A percentile compares a stretch with the other conserved stretches of the same genome.
phyloP scores from a whole-genome alignment of 2,329 filamentous ascomycete genomes.

The Lachnellula arida region DNA sequence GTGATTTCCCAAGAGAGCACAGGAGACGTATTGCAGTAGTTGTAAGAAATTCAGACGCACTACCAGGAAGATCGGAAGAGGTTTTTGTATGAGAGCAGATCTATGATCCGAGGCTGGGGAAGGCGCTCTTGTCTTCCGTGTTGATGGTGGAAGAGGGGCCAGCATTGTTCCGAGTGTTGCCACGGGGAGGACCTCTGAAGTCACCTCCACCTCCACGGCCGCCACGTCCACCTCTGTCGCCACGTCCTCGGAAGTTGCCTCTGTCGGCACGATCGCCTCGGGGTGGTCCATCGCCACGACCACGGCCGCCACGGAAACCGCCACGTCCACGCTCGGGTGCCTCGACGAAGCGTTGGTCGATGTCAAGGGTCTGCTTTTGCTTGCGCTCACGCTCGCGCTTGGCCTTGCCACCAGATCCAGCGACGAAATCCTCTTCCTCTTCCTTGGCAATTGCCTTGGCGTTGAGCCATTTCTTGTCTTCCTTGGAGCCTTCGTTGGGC shows the following conservation, averaged over 20 bases:
- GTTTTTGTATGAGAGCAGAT: constrained; percentile 12
- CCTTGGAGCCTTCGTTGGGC: constrained; percentile 85
- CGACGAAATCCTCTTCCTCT: constrained; percentile 70
- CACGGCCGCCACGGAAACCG: constrained; percentile 40
- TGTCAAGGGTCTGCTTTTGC: constrained; percentile 84
- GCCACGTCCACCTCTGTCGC: constrained; percentile 39
- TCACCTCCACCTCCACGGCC: constrained; percentile 36
- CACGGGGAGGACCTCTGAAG: constrained; percentile 36
- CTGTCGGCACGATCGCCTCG: constrained; percentile 47
- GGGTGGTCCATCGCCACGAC: constrained; percentile 47
- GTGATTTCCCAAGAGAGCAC: constrained; percentile 1
- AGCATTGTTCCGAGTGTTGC: constrained; percentile 35
- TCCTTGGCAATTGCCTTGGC: constrained; percentile 69
- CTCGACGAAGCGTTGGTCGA: constrained; percentile 80
- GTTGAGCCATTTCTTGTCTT: constrained; percentile 87
- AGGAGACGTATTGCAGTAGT: constrained; percentile 10
- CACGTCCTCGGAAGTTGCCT: constrained; percentile 35
- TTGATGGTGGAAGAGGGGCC: constrained; percentile 38
- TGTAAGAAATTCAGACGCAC: constrained; percentile 6
- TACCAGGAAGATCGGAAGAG: constrained; percentile 17
- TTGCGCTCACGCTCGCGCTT: constrained; percentile 85
- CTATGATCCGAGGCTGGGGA: constrained; percentile 46
- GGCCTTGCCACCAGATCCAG: constrained; percentile 69
- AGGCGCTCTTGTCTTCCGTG: constrained; percentile 45
- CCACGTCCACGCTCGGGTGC: constrained; percentile 54